phyloP scores from a whole-genome alignment of 1,284 basidiomycete genomes.

The Paramarasmius palmivorus region DNA sequence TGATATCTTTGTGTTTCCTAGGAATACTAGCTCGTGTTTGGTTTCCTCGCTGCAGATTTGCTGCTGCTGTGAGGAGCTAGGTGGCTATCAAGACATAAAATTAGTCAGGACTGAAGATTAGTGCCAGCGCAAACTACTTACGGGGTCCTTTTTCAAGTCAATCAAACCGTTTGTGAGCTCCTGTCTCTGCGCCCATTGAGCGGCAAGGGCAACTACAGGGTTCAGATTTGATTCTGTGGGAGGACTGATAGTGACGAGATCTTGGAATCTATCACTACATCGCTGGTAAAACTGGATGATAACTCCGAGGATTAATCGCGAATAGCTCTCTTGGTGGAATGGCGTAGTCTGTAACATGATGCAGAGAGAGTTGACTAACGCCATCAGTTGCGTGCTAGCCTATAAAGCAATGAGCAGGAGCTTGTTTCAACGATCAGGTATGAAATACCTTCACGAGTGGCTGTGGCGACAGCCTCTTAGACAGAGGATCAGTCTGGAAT shows the following conservation, averaged over 20 bases:
- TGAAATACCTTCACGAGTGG: constrained; percentile 79
- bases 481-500: constrained; percentile 77
- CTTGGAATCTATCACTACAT: constrained; percentile 87
- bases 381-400: constrained; percentile 85
- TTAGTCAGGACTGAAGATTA: constrained; percentile 11
- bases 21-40: constrained; percentile 68
- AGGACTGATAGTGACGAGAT: constrained; percentile 55
- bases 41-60: constrained; percentile 75
- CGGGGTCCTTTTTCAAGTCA: constrained; percentile 51
- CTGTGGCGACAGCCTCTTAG: constrained; percentile 59
- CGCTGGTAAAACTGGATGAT: constrained; percentile 97
- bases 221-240: constrained; percentile 39
- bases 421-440: too few relatives aligned
- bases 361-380: constrained; percentile 90
- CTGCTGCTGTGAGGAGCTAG: constrained; percentile 41
- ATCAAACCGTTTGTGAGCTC: constrained; percentile 76
- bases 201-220: constrained; percentile 61
- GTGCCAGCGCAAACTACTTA: constrained; percentile 25
- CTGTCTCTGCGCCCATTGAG: constrained; percentile 83
- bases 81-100: constrained; percentile 31
- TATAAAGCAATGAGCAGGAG: constrained; percentile 27
- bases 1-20: constrained; percentile 52
- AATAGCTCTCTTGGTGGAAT: constrained; percentile 94
- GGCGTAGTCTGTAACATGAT: constrained; percentile 93
- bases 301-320: constrained; percentile 91